A percentile compares a stretch with the other conserved stretches of the same genome.
Conservation (phyloP, 1,284 basidiomycete species). For the Microbotryum saponariae region DNA sequence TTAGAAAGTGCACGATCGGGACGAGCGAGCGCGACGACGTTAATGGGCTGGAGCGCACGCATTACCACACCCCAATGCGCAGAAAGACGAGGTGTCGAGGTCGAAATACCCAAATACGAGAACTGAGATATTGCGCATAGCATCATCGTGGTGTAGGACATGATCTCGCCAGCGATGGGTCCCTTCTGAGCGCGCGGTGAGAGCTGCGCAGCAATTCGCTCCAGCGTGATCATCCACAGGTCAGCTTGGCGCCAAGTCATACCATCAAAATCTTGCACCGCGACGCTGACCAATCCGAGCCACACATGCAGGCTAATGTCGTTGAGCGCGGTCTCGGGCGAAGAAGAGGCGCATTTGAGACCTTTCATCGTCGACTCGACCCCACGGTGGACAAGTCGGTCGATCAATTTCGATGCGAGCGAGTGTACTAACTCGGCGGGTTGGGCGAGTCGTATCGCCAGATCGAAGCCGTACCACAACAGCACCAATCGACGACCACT, state of each 20-base stretch:
- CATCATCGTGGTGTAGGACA: slow-evolving; percentile 65
- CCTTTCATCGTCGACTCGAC: slow-evolving; percentile 49
- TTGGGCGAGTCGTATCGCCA: slow-evolving; percentile 12
- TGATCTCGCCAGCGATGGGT: slow-evolving; percentile 54
- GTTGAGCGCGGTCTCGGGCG: slow-evolving; percentile 42
- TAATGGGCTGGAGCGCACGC: slow-evolving; percentile 53
- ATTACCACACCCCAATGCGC: slow-evolving; percentile 62
- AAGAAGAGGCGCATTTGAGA: slow-evolving; percentile 39
- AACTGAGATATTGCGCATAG: slow-evolving; percentile 73
- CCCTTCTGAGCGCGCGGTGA: slow-evolving; percentile 34
- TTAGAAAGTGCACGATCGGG: slow-evolving; percentile 47
- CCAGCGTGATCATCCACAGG: slow-evolving; percentile 40
- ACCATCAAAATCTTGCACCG: slow-evolving; percentile 5
- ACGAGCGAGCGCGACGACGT: slow-evolving; percentile 51
- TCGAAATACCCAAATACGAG: slow-evolving; percentile 53
- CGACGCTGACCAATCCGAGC: slow-evolving; percentile 62
- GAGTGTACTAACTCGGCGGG: background rate
- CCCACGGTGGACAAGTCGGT: slow-evolving; percentile 52
- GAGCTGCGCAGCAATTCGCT: slow-evolving; percentile 28
- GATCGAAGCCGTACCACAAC: slow-evolving; percentile 21
- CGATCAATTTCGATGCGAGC: slow-evolving; percentile 44
- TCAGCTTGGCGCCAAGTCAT: slow-evolving; percentile 29
- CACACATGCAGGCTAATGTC: slow-evolving; percentile 59
- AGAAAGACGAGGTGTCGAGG: slow-evolving; percentile 48
- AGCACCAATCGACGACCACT: slow-evolving; percentile 2